Evolutionary conservation across 352 stramenopile genomes (phyloP), one percentile per base, ranked within the genome.

Genomic region (Phytophthora idaei): DNA sequence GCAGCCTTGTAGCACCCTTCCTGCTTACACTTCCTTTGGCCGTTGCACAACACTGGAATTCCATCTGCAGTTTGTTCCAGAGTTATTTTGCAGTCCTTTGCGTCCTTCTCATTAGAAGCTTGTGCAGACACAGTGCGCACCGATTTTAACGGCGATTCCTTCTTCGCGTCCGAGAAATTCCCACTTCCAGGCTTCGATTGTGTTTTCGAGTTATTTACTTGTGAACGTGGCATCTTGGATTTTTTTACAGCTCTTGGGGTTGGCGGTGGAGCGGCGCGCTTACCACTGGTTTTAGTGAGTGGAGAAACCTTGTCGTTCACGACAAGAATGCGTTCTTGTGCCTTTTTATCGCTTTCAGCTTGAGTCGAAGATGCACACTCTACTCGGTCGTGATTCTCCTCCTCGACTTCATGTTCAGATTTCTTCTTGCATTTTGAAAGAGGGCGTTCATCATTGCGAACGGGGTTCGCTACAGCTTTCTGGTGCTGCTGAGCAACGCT

Each of bases 31-130:
- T 69, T 64, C 29, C 39, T 53, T 36, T 59, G 36, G 7, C 53
- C 55, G 32, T 64, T 69, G 53, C 49, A 61, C 15, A 65, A 17
- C 25, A 65, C 37, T 14, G 42, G 11, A 15, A 64, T 70, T 28
- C 21, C 57, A 11, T 46, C 41, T 25, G 11, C 46, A 17, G n/a
- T 21, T 44, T 39, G 42, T 42, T 36, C 5, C 3, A 42, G 36
- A 17, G 36, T 42, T 5, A 42, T 42, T 42, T 42, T 42, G 12
- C 2, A 5, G 36, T 3, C 5, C 5, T 42, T 42, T 17, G 36
- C 12, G 8, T n/a, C 12, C 36, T 42, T n/a, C 12, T 17, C 12
- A 42, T 37, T 37, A 12, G 32, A 8, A 37, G 29, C 14, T 51
- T 36, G 25, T 29, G 5, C 15, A 34, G 25, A 21, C 31, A 48